phyloP scores from a whole-genome alignment of 1,139 yeast species.

The Saccharomyces hybrid region DNA sequence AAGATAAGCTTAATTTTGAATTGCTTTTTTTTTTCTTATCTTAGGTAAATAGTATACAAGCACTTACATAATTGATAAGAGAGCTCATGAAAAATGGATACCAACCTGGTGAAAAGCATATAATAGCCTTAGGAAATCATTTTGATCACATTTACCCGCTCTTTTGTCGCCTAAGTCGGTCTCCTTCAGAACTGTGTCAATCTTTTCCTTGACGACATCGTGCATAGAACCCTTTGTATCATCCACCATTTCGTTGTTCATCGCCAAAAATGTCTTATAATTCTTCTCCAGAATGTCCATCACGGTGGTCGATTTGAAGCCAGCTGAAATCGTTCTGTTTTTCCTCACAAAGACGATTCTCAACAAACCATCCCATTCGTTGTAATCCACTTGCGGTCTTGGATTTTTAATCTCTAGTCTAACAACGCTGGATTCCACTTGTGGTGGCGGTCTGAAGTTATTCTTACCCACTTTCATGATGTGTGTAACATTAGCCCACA shows the following conservation, averaged over 20 bases:
- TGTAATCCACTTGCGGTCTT: conserved; percentile 82
- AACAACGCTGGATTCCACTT: conserved; percentile 94
- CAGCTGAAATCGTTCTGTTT: conserved; percentile 88
- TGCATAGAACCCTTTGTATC: conserved; percentile 41
- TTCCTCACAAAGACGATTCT: conserved; percentile 89
- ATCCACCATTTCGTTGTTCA: conserved; percentile 37
- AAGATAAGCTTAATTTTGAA: background rate
- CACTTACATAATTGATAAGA: background rate
- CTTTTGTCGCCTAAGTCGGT: conserved; percentile 81
- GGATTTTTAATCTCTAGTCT: conserved; percentile 87
- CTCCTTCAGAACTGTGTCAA: conserved; percentile 59
- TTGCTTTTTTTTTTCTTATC: background rate
- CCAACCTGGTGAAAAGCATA: conserved; percentile 97
- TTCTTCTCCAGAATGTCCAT: conserved; percentile 79
- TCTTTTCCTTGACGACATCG: conserved; percentile 49
- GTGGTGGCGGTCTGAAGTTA: conserved; percentile 97
- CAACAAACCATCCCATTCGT: conserved; percentile 95
- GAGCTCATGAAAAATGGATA: conserved; percentile 77
- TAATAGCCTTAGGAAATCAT: conserved; percentile 78
- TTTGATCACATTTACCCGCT: conserved; percentile 91
- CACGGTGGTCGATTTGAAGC: conserved; percentile 80
- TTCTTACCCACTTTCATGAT: conserved; percentile 97
- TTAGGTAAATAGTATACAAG: background rate
- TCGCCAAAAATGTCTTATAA: conserved; percentile 72
- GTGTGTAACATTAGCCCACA: conserved; percentile 99